Evolutionary conservation across 2,329 filamentous ascomycete species (phyloP).

Genomic region (Chaetothyriales sp.): DNA sequence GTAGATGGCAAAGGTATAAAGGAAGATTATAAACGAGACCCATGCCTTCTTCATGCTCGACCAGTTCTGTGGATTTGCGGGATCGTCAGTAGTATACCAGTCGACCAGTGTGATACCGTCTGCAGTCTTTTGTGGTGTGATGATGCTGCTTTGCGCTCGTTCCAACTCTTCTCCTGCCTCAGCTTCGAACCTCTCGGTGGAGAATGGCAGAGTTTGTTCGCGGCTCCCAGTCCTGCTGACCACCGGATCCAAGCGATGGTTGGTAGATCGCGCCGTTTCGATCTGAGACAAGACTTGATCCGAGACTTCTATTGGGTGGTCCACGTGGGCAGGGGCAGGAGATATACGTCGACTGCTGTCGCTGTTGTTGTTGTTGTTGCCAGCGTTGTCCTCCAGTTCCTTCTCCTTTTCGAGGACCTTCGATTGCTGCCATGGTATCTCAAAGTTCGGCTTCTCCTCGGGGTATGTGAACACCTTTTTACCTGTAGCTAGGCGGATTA

Average conservation of each 20-base stretch:
- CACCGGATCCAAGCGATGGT: background rate
- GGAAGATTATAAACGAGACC: constrained; percentile 15
- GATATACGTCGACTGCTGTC: background rate
- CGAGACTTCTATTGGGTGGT: constrained; percentile 4
- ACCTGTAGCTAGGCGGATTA: constrained; percentile 30
- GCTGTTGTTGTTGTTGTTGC: too few species aligned
- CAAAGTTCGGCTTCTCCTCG: constrained; percentile 27
- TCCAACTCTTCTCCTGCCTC: constrained; percentile 21
- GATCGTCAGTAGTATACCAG: constrained; percentile 38
- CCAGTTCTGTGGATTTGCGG: constrained; percentile 37
- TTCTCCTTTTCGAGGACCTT: constrained; percentile 9
- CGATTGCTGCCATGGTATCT: constrained; percentile 20
- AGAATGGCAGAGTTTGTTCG: constrained; percentile 17
- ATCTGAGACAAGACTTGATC: constrained; percentile 5
- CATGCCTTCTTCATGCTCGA: constrained; percentile 20
- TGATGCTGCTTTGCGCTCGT: constrained; percentile 21
- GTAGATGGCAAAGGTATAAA: constrained; percentile 28
- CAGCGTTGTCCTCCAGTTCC: background rate
- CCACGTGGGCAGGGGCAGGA: background rate
- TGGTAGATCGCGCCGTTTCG: constrained; percentile 7
- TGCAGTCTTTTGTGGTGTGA: constrained; percentile 22
- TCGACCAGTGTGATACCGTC: constrained; percentile 26
- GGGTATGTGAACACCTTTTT: constrained; percentile 33
- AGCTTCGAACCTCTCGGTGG: constrained; percentile 21
- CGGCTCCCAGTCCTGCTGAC: constrained; percentile 15